Evolutionary conservation across 1,284 basidiomycete species (phyloP).

Genomic region (Pascua sp.): DNA sequence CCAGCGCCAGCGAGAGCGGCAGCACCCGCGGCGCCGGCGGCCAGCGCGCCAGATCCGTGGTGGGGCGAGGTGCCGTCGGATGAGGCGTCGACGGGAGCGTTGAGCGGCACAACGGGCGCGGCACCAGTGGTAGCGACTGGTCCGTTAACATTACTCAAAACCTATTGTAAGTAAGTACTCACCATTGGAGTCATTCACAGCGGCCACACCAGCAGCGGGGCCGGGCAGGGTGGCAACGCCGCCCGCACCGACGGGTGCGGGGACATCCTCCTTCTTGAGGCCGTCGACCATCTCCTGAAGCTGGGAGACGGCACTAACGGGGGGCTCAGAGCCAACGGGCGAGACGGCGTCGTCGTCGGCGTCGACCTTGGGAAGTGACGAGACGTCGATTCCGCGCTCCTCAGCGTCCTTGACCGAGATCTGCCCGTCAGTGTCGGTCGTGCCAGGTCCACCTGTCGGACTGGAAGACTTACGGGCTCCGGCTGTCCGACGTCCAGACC

Average conservation of each 20-base stretch:
- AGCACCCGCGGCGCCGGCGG: no score
- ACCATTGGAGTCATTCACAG: neutral
- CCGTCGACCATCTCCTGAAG: constrained; percentile 38
- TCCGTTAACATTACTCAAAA: neutral
- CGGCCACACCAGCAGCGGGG: constrained; percentile 8
- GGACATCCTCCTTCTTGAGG: constrained; percentile 25
- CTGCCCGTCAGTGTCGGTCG: constrained; percentile 2
- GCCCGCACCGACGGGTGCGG: constrained; percentile 2
- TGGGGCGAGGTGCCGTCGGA: no score
- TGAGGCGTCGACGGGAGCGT: no score
- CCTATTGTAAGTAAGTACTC: no score
- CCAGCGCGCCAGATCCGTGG: no score
- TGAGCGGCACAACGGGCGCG: no score
- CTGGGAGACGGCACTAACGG: constrained; percentile 33
- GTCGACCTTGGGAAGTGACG: constrained; percentile 28
- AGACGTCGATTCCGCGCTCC: constrained; percentile 41
- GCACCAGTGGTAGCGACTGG: neutral
- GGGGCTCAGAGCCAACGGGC: constrained; percentile 26
- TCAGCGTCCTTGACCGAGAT: constrained; percentile 44
- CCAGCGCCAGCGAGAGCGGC: no score
- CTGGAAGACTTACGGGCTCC: constrained; percentile 32
- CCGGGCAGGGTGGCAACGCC: constrained; percentile 19
- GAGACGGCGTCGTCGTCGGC: constrained; percentile 27
- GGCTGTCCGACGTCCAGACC: constrained; percentile 40
- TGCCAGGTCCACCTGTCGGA: no score